Base-by-base conservation (phyloP, 768 basidiomycete species). In the Pholiota conissans region DNA sequence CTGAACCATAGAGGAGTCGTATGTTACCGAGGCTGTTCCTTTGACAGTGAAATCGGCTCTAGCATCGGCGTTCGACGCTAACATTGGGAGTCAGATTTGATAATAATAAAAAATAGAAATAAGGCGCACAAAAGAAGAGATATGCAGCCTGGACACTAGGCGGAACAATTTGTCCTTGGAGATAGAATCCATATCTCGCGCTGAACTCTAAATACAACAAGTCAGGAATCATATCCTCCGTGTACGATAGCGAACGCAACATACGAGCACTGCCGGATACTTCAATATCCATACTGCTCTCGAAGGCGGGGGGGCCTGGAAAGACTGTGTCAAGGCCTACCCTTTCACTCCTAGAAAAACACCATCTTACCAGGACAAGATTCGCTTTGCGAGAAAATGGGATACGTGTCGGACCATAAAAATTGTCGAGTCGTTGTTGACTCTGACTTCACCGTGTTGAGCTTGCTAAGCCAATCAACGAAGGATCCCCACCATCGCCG, bases 401-500 rank as follows among this genome's bases (percentile, higher is more conserved):
- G 29, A 49, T 49, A 49, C 3, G 49, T 49, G 4, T 49, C 49
- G 1, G 49, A 34, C 49, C 49, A 49, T 32, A 49, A 32, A 35
- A 60, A 60, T 14, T 48, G 27, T 18, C 59, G 59, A 24, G 42
- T 60, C 24, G 55, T 54, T 14, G 59, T 46, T 28, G 50, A 20
- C 46, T 60, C 54, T 9, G 27, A 14, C 32, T 52, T 46, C 14
- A 62, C 14, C 4, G 49, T 52, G n/a, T 46, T 62, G 6, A 62
- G 24, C 34, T 62, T 62, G 6, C 26, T 26, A 46, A 62, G 53
- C 61, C 61, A 62, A 4, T 24, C 53, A 16, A 5, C 47, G 50
- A 62, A 62, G 16, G 57, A 39, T 27, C 61, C 61, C 52, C 57
- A 62, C 61, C 61, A 62, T 10, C 61, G 57, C 37, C 57, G 54